phyloP scores from a whole-genome alignment of 306 rosid genomes.

The Quercus aquifolioides region DNA sequence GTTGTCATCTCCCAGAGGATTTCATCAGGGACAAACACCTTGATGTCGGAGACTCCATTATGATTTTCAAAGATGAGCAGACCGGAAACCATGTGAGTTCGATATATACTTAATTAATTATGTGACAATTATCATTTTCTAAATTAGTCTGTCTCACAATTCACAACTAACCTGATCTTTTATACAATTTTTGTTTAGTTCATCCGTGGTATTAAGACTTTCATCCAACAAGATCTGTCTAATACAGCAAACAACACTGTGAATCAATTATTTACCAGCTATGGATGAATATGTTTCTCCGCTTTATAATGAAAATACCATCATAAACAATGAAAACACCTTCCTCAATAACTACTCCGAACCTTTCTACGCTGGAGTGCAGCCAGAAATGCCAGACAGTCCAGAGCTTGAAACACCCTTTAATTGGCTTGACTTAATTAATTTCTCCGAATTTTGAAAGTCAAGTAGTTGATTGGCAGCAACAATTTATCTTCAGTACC shows the following conservation, averaged over 20 bases:
- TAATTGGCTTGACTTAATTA: background rate
- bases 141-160: background rate
- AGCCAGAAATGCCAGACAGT: background rate
- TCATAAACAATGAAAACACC: background rate
- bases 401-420: background rate
- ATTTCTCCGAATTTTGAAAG: background rate
- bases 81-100: slow-evolving; percentile 19
- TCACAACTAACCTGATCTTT: background rate
- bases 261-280: background rate
- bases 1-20: background rate
- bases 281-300: background rate
- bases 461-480: background rate
- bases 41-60: slow-evolving; percentile 12
- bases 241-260: background rate
- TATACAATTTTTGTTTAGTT: background rate
- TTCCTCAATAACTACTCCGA: background rate
- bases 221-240: background rate
- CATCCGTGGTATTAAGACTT: background rate
- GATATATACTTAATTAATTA: background rate
- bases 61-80: slow-evolving; percentile 19
- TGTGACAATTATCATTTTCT: background rate
- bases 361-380: background rate
- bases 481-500: background rate
- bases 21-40: background rate
- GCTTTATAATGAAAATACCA: background rate